Conservation (phyloP, 495 filamentous ascomycete species). For the Lasiosphaeris hirsuta region DNA sequence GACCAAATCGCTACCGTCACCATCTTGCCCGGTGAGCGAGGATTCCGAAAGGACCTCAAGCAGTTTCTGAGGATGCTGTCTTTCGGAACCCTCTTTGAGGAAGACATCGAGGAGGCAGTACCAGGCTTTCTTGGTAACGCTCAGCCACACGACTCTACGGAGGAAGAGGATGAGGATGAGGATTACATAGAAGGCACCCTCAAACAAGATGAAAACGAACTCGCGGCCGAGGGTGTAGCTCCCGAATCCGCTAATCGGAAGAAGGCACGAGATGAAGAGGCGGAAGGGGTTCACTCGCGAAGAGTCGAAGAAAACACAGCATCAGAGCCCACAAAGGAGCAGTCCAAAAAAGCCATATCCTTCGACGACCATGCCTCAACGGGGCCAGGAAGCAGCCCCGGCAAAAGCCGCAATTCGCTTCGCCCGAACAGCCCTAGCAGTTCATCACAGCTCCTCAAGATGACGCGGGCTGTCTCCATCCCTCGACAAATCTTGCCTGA, state of each 20-base stretch:
- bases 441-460: constrained; percentile 7
- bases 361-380: constrained; percentile 1
- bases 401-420: neutral
- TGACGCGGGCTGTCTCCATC: constrained; percentile 28
- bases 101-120: constrained; percentile 30
- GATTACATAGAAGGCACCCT: constrained; percentile 20
- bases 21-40: constrained; percentile 67
- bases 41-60: constrained; percentile 42
- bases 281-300: constrained; percentile 15
- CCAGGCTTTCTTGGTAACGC: constrained; percentile 45
- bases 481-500: constrained; percentile 26
- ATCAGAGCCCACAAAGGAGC: neutral
- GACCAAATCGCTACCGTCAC: constrained; percentile 69
- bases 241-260: constrained; percentile 8
- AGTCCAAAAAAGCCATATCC: constrained; percentile 1
- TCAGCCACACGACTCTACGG: constrained; percentile 12
- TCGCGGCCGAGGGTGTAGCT: constrained; percentile 16
- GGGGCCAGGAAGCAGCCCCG: neutral
- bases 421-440: neutral
- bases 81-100: constrained; percentile 34
- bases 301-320: constrained; percentile 16
- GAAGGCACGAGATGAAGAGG: constrained; percentile 14
- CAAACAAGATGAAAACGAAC: constrained; percentile 18
- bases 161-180: constrained; percentile 16
- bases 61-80: constrained; percentile 33